Evolutionary conservation across 495 filamentous ascomycete genomes (phyloP), one percentile per base, ranked within the genome.

Genomic region (Pyronema domesticum): DNA sequence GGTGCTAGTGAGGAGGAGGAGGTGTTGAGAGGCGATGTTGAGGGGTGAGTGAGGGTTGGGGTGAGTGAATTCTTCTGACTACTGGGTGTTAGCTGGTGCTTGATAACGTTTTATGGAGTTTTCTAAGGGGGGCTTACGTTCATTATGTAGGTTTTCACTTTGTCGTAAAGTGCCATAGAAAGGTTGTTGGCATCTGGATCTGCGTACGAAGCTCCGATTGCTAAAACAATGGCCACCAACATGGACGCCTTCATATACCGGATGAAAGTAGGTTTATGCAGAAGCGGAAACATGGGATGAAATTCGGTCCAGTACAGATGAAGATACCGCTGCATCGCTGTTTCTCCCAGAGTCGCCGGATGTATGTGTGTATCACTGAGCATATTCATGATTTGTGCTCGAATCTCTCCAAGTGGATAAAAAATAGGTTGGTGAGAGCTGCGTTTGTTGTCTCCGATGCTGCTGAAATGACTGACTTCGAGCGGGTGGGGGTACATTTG

Each of bases 231-330:
- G 17, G 63, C 59, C 56, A 59, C 58, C 19, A 70, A 63, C 58
- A 72, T 72, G 42, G 70, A 62, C 46, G 61, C 61, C 56, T 73
- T 70, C 67, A 74, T 69, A 10, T 67, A 67, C 53, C 68, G 69
- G 42, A 76, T 53, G 55, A 76, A 75, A 13, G 71, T 72, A 10
- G 72, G 72, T 11, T 73, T 71, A 53, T 76, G 73, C 8, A 75
- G 60, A 52, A 76, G 70, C 10, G 73, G 73, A 58, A 73, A 75
- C 37, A 74, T 56, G 45, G 71, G 69, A 66, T 76, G 73, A 54
- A 66, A 65, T 35, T 62, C 65, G n/a, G 60, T 66, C 63, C 63
- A 66, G 44, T 66, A 66, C 37, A 58, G 55, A 34, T 54, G 51
- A 19, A 66, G 62, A 54, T 66, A 66, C 43, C 58, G 55, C 51